These are phyloP conservation scores for Eleusine indica DNA, from an alignment of 176 grass and related monocot genomes.

Conservation along the genomic window DNA sequence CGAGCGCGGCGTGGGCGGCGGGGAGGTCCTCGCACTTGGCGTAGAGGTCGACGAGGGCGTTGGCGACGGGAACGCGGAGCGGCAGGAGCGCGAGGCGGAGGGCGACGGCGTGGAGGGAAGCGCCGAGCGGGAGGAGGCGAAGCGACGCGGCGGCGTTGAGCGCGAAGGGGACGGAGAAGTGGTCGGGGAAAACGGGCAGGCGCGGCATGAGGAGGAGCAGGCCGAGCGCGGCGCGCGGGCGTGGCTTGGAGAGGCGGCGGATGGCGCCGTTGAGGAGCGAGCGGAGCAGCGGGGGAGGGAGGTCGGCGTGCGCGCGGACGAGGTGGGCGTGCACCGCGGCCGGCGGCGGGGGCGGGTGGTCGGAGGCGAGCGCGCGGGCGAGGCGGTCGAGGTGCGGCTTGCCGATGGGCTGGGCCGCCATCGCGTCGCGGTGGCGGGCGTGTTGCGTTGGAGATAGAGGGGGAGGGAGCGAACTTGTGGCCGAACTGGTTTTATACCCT, in stretches of 20 bases:
- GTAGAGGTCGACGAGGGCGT: conserved; percentile 73
- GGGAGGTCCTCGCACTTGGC: conserved; percentile 60
- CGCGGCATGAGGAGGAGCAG: conserved; percentile 62
- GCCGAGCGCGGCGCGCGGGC: conserved; percentile 46
- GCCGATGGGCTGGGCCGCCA: conserved; percentile 33
- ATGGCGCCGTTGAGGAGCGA: conserved; percentile 50
- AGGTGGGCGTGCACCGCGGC: conserved; percentile 54
- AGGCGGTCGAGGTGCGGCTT: conserved; percentile 16
- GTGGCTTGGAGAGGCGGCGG: conserved; percentile 51
- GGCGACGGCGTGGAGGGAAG: conserved; percentile 61
- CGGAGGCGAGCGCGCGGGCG: conserved; percentile 41
- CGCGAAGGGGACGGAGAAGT: conserved; percentile 71
- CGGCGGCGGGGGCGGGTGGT: conserved; percentile 24
- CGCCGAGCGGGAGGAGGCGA: conserved; percentile 40
- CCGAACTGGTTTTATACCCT: not conserved
- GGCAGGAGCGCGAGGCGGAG: conserved; percentile 58
- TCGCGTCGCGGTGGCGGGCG: not conserved
- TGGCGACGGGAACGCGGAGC: conserved; percentile 62
- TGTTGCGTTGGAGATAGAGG: no score
- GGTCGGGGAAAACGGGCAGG: conserved; percentile 50
- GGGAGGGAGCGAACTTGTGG: no score
- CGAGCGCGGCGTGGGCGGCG: conserved; percentile 49
- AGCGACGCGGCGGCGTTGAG: conserved; percentile 67
- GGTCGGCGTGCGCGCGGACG: conserved; percentile 41
- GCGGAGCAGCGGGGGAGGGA: conserved; percentile 25